These are phyloP conservation scores for Sugiyamaella mastotermitis DNA, from an alignment of 805 yeast genomes.

Conservation along the genomic window DNA sequence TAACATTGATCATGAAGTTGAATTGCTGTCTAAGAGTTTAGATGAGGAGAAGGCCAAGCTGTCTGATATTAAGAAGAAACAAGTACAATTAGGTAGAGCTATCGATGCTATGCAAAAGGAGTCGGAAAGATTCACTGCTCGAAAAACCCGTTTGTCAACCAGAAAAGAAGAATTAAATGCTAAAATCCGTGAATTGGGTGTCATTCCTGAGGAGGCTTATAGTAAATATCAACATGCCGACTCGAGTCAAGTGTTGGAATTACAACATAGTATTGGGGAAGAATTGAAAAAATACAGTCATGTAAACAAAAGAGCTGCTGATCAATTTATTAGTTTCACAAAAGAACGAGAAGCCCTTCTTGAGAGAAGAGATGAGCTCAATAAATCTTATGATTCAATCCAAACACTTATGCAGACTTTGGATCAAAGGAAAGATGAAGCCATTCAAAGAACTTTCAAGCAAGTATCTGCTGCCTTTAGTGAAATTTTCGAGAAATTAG, in stretches of 20 bases:
- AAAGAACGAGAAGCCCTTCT: constrained; percentile 64
- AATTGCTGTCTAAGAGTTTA: constrained; percentile 19
- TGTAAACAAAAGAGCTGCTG: constrained; percentile 84
- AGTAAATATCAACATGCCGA: constrained; percentile 38
- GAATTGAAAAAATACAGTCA: constrained; percentile 61
- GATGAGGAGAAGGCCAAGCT: constrained; percentile 35
- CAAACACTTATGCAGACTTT: constrained; percentile 62
- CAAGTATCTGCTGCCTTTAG: constrained; percentile 70
- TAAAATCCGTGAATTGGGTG: constrained; percentile 79
- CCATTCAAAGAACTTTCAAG: constrained; percentile 70
- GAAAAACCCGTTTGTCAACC: constrained; percentile 49
- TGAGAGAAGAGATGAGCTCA: constrained; percentile 61
- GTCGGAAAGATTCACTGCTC: constrained; percentile 61
- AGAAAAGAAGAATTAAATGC: constrained; percentile 68
- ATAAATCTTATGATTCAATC: constrained; percentile 64
- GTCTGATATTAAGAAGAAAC: constrained; percentile 51
- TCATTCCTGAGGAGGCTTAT: constrained; percentile 79
- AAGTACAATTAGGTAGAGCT: constrained; percentile 44
- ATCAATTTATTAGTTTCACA: constrained; percentile 69
- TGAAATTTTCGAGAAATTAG: constrained; percentile 70
- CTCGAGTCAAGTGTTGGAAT: constrained; percentile 48
- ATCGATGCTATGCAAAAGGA: constrained; percentile 56
- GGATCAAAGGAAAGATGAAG: constrained; percentile 73
- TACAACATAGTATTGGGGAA: constrained; percentile 49
- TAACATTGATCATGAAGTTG: constrained; percentile 13